These are phyloP conservation scores for Lophiotrema nucula DNA, from an alignment of 495 filamentous ascomycete genomes.

Conservation along the genomic window DNA sequence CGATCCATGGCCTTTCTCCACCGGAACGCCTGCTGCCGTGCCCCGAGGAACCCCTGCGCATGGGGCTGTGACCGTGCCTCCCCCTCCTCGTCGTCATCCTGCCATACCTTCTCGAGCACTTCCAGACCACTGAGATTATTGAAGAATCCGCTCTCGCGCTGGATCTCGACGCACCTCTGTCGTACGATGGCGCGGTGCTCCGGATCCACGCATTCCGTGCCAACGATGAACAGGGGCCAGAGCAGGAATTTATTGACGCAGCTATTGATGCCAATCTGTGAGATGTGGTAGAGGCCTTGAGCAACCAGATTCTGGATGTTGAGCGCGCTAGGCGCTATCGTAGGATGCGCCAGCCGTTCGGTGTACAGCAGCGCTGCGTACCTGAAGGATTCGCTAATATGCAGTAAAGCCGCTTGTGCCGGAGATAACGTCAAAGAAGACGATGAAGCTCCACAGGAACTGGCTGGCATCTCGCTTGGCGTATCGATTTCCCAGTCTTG, in stretches of 20 bases:
- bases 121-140: constrained; percentile 87
- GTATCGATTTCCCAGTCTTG: constrained; percentile 76
- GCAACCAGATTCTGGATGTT: constrained; percentile 82
- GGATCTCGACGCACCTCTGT: constrained; percentile 78
- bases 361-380: constrained; percentile 87
- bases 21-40: constrained; percentile 57
- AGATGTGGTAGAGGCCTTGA: constrained; percentile 77
- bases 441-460: constrained; percentile 29
- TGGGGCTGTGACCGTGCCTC: constrained; percentile 40
- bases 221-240: constrained; percentile 90
- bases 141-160: constrained; percentile 82
- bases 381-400: constrained; percentile 84
- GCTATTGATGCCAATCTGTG: constrained; percentile 64
- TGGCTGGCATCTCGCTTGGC: constrained; percentile 35
- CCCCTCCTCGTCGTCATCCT: constrained; percentile 47
- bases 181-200: constrained; percentile 75
- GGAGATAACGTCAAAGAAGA: constrained; percentile 48
- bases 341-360: constrained; percentile 80
- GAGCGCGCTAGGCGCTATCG: constrained; percentile 67
- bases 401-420: constrained; percentile 48
- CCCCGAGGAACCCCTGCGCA: constrained; percentile 19
- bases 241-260: constrained; percentile 81
- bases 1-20: constrained; percentile 77
- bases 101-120: constrained; percentile 83
- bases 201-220: constrained; percentile 85